Evolutionary conservation across 2,329 filamentous ascomycete species (phyloP), one percentile per base, ranked within the genome.

Genomic region (Xylariomycetidae sp.): DNA sequence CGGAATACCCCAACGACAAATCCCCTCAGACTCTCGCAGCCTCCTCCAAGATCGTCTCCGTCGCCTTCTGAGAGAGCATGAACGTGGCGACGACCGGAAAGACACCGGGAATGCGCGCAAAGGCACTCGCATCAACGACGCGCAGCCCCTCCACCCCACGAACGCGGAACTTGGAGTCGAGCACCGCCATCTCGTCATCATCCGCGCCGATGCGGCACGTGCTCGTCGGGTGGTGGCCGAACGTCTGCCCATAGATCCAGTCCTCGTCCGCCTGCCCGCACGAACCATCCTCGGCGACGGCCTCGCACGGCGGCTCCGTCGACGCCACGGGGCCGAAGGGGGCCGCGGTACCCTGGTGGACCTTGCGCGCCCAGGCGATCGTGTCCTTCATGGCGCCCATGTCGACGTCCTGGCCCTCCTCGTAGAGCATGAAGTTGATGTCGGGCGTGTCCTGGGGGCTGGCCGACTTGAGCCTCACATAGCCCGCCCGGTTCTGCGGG

Each of bases 371-470:
- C 36, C 40, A 62, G 25, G 60, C 44, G 42, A 74, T 53, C 3
- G 60, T 67, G 40, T 75, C 67, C 18, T 62, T 58, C 13, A 72
- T 38, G 1, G 69, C 68, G 23, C 73, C 69, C 6, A 62, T 43
- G 15, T 63, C 51, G 29, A 18, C 56, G 14, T 65, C 64, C 7
- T 66, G 63, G 2, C 72, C 67, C 16, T 66, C 52, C 10, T 59
- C 62, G 63, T 66, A 79, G 49, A 69, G 73, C 46, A 73, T 72
- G 61, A 80, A 79, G 51, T 70, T 67, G 50, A 82, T 80, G 20
- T 70, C 57, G 0, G 82, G 81, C n/a, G 70, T 69, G 33, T 83
- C 80, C 2, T 70, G 69, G 0, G 80, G 79, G 48, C 84, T 69
- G 0, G 70, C 62, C 0, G 77, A 82, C 16, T 62, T 64, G 2